phyloP scores from a whole-genome alignment of 2,329 filamentous ascomycete species.

The Colletotrichum sp. region DNA sequence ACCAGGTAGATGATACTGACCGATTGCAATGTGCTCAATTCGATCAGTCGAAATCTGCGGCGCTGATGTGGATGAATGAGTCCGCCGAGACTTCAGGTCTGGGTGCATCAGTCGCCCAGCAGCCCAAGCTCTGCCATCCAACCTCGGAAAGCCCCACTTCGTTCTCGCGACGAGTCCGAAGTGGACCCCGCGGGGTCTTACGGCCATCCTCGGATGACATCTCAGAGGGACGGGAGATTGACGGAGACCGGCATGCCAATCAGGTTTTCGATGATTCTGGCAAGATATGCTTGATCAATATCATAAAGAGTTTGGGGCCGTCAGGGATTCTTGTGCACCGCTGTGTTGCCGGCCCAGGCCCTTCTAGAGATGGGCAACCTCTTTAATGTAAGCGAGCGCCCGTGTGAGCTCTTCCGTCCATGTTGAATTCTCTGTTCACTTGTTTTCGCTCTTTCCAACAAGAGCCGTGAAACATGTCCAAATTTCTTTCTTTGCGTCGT shows the following conservation, averaged over 20 bases:
- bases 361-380: neutral
- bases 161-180: neutral
- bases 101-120: neutral
- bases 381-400: neutral
- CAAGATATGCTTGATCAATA: neutral
- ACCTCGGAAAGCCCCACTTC: neutral
- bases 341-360: neutral
- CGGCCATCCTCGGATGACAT: neutral
- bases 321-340: neutral
- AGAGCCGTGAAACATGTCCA: neutral
- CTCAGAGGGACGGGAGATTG: neutral
- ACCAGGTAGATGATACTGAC: neutral
- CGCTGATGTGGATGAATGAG: neutral
- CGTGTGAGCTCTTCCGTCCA: neutral
- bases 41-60: neutral
- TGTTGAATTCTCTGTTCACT: neutral
- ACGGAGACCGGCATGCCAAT: neutral
- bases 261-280: neutral
- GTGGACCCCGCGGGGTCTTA: neutral
- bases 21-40: neutral
- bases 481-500: neutral
- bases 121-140: neutral
- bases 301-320: neutral
- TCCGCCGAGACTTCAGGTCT: neutral
- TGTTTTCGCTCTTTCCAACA: neutral